These are phyloP conservation scores for Verticillium longisporum DNA, from an alignment of 2,329 filamentous ascomycete genomes.

Conservation along the genomic window DNA sequence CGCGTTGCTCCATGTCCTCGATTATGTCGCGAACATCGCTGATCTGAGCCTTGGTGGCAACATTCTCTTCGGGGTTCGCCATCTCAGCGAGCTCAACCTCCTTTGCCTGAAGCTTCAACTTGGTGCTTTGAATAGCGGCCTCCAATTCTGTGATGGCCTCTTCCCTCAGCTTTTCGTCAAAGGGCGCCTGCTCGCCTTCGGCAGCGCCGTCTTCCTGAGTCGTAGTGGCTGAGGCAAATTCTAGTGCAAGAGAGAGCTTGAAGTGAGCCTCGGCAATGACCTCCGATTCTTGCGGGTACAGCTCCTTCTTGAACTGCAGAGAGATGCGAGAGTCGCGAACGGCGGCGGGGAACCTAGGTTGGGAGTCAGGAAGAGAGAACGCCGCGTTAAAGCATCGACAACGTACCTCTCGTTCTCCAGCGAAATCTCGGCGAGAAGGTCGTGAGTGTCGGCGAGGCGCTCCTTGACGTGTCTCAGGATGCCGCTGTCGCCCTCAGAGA, in stretches of 20 bases:
- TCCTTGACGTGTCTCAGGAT: slow-evolving; percentile 63
- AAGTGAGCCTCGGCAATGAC: slow-evolving; percentile 92
- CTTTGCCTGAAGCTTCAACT: slow-evolving; percentile 63
- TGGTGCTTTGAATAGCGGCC: slow-evolving; percentile 65
- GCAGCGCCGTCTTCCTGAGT: slow-evolving; percentile 42
- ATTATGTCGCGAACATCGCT: slow-evolving; percentile 72
- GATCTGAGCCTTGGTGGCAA: slow-evolving; percentile 55
- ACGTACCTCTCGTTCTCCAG: slow-evolving; percentile 80
- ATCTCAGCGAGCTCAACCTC: slow-evolving; percentile 58
- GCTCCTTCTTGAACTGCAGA: slow-evolving; percentile 68
- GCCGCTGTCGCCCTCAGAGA: slow-evolving; percentile 28
- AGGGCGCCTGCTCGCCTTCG: slow-evolving; percentile 37
- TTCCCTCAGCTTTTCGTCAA: slow-evolving; percentile 64
- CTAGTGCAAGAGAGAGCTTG: slow-evolving; percentile 89
- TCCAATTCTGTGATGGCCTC: slow-evolving; percentile 68
- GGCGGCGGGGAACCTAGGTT: slow-evolving; percentile 67
- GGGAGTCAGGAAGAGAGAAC: slow-evolving; percentile 1
- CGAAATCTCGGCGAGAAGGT: slow-evolving; percentile 92
- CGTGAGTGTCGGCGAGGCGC: slow-evolving; percentile 85
- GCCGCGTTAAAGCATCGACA: background rate
- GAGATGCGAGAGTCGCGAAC: slow-evolving; percentile 75
- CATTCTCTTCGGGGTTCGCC: slow-evolving; percentile 60
- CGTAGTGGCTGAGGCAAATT: slow-evolving; percentile 78
- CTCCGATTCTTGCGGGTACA: slow-evolving; percentile 75
- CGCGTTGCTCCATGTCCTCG: slow-evolving; percentile 69